Evolutionary conservation across 768 basidiomycete species (phyloP).

Genomic region (Hygrocybe punicea): DNA sequence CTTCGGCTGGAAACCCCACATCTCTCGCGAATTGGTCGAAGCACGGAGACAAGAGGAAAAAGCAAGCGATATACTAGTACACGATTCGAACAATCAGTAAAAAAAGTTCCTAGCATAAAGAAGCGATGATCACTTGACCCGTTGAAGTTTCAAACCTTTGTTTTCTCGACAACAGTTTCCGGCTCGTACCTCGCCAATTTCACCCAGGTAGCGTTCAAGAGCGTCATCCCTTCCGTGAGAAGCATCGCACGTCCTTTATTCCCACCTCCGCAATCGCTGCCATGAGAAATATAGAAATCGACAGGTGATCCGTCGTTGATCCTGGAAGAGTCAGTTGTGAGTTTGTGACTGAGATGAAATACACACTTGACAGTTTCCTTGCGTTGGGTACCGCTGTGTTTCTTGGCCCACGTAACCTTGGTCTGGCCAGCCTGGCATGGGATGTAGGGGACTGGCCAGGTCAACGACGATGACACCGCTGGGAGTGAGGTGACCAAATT

Average conservation of each 20-base stretch:
- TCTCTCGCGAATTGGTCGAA: too few relatives aligned
- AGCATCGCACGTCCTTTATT: neutral
- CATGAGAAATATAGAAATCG: conserved; percentile 4
- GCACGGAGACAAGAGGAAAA: too few relatives aligned
- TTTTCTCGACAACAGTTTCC: too few relatives aligned
- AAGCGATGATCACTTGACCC: too few relatives aligned
- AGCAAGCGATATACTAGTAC: too few relatives aligned
- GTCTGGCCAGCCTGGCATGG: neutral
- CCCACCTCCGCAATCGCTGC: neutral
- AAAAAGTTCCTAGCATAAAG: too few relatives aligned
- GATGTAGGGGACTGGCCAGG: neutral
- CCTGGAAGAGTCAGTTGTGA: neutral
- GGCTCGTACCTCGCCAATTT: too few relatives aligned
- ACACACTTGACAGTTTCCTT: neutral
- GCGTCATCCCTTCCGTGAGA: neutral
- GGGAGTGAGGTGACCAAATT: conserved; percentile 8
- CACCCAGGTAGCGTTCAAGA: too few relatives aligned
- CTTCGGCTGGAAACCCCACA: too few relatives aligned
- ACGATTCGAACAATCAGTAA: too few relatives aligned
- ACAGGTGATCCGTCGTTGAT: conserved; percentile 6
- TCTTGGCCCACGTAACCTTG: conserved; percentile 7
- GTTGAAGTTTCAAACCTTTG: too few relatives aligned
- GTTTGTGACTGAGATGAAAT: neutral
- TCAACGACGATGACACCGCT: conserved; percentile 5
- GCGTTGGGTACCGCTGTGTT: conserved; percentile 3